phyloP scores from a whole-genome alignment of 169 alveolate genomes.

The Sarcocystis neurona region DNA sequence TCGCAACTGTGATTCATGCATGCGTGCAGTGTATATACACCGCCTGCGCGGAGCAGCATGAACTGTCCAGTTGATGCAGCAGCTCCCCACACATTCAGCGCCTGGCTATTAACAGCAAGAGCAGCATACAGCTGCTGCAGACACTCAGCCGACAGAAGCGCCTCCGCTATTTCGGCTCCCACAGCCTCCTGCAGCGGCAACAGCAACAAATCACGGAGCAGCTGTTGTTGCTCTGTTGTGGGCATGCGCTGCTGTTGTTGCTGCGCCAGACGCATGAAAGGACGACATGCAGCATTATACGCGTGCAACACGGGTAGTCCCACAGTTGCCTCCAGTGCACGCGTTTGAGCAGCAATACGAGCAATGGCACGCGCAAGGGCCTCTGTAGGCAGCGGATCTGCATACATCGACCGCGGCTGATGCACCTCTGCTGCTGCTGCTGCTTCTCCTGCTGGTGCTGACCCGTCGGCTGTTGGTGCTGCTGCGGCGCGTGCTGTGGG shows the following conservation, averaged over 20 bases:
- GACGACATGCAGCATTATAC: neutral
- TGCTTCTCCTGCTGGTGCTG: no score
- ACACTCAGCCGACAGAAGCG: neutral
- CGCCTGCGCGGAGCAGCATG: neutral
- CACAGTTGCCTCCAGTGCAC: neutral
- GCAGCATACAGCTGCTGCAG: neutral
- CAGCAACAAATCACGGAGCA: neutral
- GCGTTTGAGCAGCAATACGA: slow-evolving; percentile 18
- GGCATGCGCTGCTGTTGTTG: neutral
- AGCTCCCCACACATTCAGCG: neutral
- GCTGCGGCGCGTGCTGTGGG: no score
- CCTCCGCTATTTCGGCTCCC: neutral
- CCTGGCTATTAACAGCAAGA: neutral
- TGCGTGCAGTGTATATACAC: slow-evolving; percentile 13
- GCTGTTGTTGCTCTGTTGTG: neutral
- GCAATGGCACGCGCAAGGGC: slow-evolving; percentile 10
- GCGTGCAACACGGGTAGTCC: neutral
- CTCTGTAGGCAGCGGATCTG: neutral
- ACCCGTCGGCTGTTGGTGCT: no score
- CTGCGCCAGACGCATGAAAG: neutral
- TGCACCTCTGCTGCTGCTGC: no score
- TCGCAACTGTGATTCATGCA: slow-evolving; percentile 21
- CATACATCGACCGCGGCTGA: no score
- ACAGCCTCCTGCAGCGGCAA: neutral
- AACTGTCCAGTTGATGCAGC: neutral